A percentile compares a stretch with the other conserved stretches of the same genome.
Evolutionary conservation across 2,329 filamentous ascomycete genomes (phyloP).

Genomic region (Diaporthe vexans): DNA sequence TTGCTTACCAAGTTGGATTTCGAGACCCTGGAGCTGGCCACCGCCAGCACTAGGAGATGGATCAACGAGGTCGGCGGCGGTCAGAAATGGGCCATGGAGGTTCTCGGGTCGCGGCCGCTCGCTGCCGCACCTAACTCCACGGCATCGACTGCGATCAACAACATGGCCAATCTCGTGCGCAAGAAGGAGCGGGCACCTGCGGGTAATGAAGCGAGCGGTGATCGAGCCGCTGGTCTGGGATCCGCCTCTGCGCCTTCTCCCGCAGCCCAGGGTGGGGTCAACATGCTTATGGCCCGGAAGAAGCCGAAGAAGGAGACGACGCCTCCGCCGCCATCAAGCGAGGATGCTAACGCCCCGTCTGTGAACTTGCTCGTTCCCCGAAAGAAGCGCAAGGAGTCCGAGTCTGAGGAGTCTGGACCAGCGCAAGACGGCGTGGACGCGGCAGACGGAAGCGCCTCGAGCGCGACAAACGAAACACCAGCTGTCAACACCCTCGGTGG

Average conservation of each 20-base stretch:
- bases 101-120: constrained; percentile 56
- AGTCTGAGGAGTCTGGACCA: constrained; percentile 39
- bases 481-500: constrained; percentile 53
- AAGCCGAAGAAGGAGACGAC: constrained; percentile 33
- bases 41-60: constrained; percentile 78
- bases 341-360: background rate
- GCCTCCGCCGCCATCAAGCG: constrained; percentile 9
- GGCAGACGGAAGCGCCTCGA: background rate
- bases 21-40: constrained; percentile 72
- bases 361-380: constrained; percentile 37
- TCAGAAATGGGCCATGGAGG: constrained; percentile 64
- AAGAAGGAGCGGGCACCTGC: constrained; percentile 53
- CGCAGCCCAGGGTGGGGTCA: constrained; percentile 14
- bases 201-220: constrained; percentile 51
- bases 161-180: constrained; percentile 63
- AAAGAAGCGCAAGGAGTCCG: constrained; percentile 40
- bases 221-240: background rate
- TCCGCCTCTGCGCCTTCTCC: constrained; percentile 39
- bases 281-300: constrained; percentile 35
- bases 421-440: constrained; percentile 32
- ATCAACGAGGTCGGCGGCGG: constrained; percentile 73
- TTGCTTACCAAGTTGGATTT: constrained; percentile 83
- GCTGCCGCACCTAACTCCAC: background rate
- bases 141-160: constrained; percentile 54
- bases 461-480: constrained; percentile 33